A percentile compares a stretch with the other conserved stretches of the same genome.
phyloP scores from a whole-genome alignment of 2,329 filamentous ascomycete genomes.

The Seiridium unicorne region DNA sequence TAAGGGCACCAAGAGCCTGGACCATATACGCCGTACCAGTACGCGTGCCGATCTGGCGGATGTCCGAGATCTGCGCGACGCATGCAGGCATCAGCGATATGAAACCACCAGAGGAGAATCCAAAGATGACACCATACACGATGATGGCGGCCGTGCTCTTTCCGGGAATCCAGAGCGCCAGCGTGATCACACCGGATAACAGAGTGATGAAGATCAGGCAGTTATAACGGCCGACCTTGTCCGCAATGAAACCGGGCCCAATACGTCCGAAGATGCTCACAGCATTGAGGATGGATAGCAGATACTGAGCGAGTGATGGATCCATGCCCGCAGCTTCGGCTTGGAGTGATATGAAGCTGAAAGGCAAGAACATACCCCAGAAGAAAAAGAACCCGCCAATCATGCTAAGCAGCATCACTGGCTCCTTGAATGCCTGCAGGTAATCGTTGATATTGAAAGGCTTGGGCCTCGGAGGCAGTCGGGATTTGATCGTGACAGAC shows the following conservation, averaged over 20 bases:
- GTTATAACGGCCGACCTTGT: conserved; percentile 38
- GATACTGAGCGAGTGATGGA: conserved; percentile 39
- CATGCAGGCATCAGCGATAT: conserved; percentile 60
- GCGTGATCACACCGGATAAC: conserved; percentile 35
- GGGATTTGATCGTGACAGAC: conserved; percentile 30
- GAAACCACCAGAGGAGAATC: conserved; percentile 63
- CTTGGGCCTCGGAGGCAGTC: conserved; percentile 30
- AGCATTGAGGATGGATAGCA: conserved; percentile 57
- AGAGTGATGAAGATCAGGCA: conserved; percentile 43
- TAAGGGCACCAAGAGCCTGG: conserved; percentile 62
- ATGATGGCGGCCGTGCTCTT: conserved; percentile 52
- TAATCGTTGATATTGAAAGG: conserved; percentile 48
- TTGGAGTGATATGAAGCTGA: conserved; percentile 51
- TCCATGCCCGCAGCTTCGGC: conserved; percentile 42
- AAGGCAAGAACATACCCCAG: conserved; percentile 56
- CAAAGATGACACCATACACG: conserved; percentile 60
- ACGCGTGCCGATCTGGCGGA: conserved; percentile 67
- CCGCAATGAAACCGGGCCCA: conserved; percentile 45
- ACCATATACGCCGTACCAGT: conserved; percentile 63
- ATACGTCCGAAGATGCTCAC: conserved; percentile 52
- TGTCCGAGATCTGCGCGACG: conserved; percentile 69
- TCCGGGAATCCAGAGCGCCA: conserved; percentile 41
- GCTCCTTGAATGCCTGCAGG: conserved; percentile 42
- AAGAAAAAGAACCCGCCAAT: conserved; percentile 53
- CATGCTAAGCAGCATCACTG: conserved; percentile 40